Evolutionary conservation across 108 stramenopile genomes (phyloP).

Genomic region (Nitzschia sp.): DNA sequence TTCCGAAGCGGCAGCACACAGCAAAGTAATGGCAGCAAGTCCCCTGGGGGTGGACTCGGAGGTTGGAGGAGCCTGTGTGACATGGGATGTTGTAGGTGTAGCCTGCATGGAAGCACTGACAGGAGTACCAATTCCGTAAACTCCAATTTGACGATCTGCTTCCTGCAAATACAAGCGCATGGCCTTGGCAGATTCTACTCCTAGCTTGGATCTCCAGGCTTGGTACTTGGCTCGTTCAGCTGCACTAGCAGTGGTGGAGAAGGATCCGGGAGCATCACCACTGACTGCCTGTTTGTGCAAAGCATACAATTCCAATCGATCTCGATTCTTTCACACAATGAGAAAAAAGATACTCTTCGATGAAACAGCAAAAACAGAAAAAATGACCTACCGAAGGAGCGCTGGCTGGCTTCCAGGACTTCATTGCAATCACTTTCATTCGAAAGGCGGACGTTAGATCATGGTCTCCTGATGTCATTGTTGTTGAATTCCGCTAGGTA

Average conservation of each 20-base stretch:
- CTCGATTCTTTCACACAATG: constrained; percentile 57
- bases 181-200: constrained; percentile 57
- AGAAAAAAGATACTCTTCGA: background rate
- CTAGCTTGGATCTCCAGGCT: constrained; percentile 73
- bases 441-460: constrained; percentile 50
- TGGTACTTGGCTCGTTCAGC: constrained; percentile 79
- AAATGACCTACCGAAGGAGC: constrained; percentile 65
- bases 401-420: constrained; percentile 77
- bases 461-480: constrained; percentile 8
- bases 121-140: constrained; percentile 60
- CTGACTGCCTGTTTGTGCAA: constrained; percentile 84
- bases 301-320: constrained; percentile 86
- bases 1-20: constrained; percentile 83
- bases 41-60: constrained; percentile 52
- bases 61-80: background rate
- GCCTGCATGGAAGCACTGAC: constrained; percentile 20
- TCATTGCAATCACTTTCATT: constrained; percentile 69
- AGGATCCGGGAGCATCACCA: constrained; percentile 68
- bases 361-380: background rate
- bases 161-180: constrained; percentile 78
- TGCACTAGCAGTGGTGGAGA: constrained; percentile 33
- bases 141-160: constrained; percentile 74
- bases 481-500: no score
- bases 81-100: constrained; percentile 19
- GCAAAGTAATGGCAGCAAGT: constrained; percentile 74